A percentile compares a stretch with the other conserved stretches of the same genome.
phyloP scores from a whole-genome alignment of 23 red algal species.

The Cyanidiococcus yangmingshanensis region DNA sequence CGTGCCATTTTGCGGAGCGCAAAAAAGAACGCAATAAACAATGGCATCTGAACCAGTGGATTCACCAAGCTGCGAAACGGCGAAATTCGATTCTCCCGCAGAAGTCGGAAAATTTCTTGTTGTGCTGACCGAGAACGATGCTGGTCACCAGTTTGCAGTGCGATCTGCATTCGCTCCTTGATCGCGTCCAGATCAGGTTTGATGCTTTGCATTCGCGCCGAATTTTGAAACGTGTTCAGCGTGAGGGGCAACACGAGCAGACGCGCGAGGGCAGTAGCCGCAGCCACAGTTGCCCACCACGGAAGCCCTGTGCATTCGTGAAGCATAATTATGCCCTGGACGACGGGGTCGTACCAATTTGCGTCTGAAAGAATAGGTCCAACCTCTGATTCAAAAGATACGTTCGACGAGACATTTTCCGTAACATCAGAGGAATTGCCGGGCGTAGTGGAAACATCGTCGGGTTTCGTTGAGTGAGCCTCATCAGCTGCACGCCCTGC shows the following conservation, averaged over 20 bases:
- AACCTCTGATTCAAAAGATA: not conserved
- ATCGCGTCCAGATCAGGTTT: constrained; percentile 50
- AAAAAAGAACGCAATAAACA: constrained; percentile 83
- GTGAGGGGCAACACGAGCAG: constrained; percentile 48
- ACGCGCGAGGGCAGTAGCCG: constrained; percentile 45
- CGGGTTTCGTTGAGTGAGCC: no score
- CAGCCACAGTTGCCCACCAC: constrained; percentile 66
- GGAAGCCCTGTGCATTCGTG: constrained; percentile 62
- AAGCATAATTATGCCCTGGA: constrained; percentile 14
- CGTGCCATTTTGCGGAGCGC: constrained; percentile 53
- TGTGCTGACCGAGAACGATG: constrained; percentile 25
- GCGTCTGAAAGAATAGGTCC: not conserved
- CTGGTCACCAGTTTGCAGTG: constrained; percentile 37
- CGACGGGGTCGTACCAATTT: constrained; percentile 36
- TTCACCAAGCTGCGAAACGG: constrained; percentile 49
- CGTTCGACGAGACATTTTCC: not conserved
- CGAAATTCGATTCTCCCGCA: constrained; percentile 50
- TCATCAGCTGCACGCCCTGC: no score
- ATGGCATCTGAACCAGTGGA: constrained; percentile 59
- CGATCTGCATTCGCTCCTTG: constrained; percentile 37
- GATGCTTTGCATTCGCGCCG: constrained; percentile 35
- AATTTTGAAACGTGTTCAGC: constrained; percentile 59
- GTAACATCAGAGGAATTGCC: no score
- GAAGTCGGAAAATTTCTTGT: constrained; percentile 47
- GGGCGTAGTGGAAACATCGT: no score